Percentiles rank a stretch among this genome's conserved stretches.
phyloP scores from a whole-genome alignment of 2,329 filamentous ascomycete species.

The Colletotrichum tropicale region DNA sequence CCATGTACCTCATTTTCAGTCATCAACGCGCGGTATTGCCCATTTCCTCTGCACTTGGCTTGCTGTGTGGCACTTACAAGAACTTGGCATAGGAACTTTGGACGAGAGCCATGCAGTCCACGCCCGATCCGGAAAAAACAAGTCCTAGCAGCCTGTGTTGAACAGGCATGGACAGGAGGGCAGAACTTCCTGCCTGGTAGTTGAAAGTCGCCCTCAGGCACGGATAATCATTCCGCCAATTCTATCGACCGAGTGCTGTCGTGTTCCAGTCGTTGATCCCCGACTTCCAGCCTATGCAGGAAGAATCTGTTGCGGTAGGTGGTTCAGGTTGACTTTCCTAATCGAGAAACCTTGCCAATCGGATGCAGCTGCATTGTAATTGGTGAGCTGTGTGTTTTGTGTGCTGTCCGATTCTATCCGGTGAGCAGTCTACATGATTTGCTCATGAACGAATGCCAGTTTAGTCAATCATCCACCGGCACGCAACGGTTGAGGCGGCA shows the following conservation, averaged over 20 bases:
- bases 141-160: background rate
- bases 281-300: background rate
- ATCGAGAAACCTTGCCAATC: background rate
- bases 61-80: background rate
- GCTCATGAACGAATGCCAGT: background rate
- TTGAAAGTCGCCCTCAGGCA: background rate
- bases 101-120: background rate
- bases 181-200: background rate
- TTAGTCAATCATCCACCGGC: background rate
- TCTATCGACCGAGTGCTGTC: background rate
- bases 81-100: background rate
- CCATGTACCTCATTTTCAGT: background rate
- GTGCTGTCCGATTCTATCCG: background rate
- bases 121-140: background rate
- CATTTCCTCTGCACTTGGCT: background rate
- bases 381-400: background rate
- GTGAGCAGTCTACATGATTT: background rate
- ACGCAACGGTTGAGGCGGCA: background rate
- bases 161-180: background rate
- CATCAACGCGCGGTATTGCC: background rate
- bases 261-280: background rate
- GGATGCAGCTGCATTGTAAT: background rate
- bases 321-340: background rate
- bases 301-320: background rate
- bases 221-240: background rate